These are phyloP conservation scores for Apophysomyces elegans DNA, from an alignment of 371 early-diverging fungal species.

Conservation along the genomic window DNA sequence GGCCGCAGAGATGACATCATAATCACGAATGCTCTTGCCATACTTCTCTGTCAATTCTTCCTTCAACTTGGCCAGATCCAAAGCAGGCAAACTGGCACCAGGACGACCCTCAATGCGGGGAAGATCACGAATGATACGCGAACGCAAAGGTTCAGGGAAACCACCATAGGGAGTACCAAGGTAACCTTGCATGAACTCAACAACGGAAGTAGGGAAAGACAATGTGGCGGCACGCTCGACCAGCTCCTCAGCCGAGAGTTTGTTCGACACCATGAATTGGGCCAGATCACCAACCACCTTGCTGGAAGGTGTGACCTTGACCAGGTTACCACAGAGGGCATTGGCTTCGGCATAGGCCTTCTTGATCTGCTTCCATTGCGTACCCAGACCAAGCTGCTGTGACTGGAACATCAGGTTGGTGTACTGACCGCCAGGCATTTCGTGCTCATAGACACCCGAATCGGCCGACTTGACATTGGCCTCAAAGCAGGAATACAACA, in stretches of 20 bases:
- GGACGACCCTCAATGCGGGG: conserved; percentile 86
- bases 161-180: conserved; percentile 94
- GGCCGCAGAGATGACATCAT: conserved; percentile 86
- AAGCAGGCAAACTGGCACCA: conserved; percentile 78
- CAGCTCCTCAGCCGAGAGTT: conserved; percentile 76
- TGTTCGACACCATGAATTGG: conserved; percentile 95
- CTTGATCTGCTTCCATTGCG: conserved; percentile 93
- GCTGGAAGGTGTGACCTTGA: conserved; percentile 96
- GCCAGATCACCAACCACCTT: conserved; percentile 98
- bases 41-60: conserved; percentile 77
- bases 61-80: conserved; percentile 80
- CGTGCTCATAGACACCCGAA: conserved; percentile 91
- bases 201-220: conserved; percentile 91
- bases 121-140: conserved; percentile 77
- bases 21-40: conserved; percentile 77
- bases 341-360: conserved; percentile 90
- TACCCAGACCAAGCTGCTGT: conserved; percentile 89
- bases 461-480: conserved; percentile 86
- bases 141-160: conserved; percentile 90
- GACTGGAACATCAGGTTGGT: conserved; percentile 97
- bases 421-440: conserved; percentile 98
- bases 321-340: conserved; percentile 90
- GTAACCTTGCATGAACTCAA: conserved; percentile 96
- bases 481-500: conserved; percentile 94
- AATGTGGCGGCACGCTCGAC: conserved; percentile 73